Evolutionary conservation across 2,329 filamentous ascomycete species (phyloP).

Genomic region (Alternaria brassicae): DNA sequence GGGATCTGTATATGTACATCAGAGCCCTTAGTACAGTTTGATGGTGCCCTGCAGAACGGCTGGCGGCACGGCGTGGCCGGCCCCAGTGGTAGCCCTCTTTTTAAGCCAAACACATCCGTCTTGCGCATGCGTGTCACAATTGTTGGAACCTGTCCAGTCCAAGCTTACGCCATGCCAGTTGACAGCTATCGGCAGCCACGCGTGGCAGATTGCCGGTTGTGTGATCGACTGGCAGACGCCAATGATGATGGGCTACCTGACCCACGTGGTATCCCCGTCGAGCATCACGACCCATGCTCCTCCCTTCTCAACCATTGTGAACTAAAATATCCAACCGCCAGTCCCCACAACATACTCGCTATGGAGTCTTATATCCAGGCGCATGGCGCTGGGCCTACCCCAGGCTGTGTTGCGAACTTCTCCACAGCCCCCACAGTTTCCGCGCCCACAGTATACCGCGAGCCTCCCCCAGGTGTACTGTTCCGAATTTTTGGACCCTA

Average conservation of each 20-base stretch:
- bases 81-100: conserved; percentile 3
- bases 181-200: conserved; percentile 17
- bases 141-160: conserved; percentile 17
- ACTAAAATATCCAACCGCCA: conserved; percentile 23
- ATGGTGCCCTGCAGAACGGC: conserved; percentile 16
- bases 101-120: conserved; percentile 16
- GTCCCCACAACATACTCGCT: conserved; percentile 16
- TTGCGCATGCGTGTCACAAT: conserved; percentile 23
- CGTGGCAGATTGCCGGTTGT: conserved; percentile 13
- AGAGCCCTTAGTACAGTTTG: conserved; percentile 18
- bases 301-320: conserved; percentile 20
- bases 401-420: conserved; percentile 16
- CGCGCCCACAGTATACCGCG: conserved; percentile 28
- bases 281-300: conserved; percentile 15
- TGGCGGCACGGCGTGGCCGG: conserved; percentile 20
- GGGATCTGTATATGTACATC: conserved; percentile 30
- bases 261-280: conserved; percentile 33
- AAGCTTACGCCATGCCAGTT: conserved; percentile 10
- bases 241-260: conserved; percentile 28
- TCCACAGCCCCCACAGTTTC: conserved; percentile 32
- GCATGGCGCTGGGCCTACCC: conserved; percentile 32
- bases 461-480: conserved; percentile 25
- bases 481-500: conserved; percentile 1
- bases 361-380: conserved; percentile 26
- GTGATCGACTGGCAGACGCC: conserved; percentile 21